Evolutionary conservation across 2,329 filamentous ascomycete genomes (phyloP).

Genomic region (Aspergillus ibericus): DNA sequence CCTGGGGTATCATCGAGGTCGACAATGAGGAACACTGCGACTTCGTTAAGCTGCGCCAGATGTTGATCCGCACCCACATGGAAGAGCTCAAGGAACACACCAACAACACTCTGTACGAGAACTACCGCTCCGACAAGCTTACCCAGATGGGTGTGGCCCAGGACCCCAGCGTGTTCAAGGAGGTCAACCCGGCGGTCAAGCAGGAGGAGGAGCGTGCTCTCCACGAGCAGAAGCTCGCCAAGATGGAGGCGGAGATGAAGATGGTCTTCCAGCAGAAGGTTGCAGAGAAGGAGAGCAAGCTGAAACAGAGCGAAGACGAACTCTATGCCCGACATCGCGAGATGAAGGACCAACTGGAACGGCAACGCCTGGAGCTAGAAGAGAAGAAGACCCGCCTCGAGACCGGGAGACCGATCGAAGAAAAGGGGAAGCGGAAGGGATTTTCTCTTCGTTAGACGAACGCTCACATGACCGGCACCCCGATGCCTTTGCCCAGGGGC

Average conservation of each 20-base stretch:
- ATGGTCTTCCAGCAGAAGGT: slow-evolving; percentile 99
- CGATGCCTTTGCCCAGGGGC: slow-evolving; percentile 14
- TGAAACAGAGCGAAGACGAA: slow-evolving; percentile 99
- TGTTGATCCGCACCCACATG: slow-evolving; percentile 99
- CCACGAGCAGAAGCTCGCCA: slow-evolving; percentile 99
- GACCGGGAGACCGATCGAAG: slow-evolving; percentile 91
- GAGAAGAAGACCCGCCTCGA: slow-evolving; percentile 98
- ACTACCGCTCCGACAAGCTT: slow-evolving; percentile 99
- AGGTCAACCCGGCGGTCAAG: slow-evolving; percentile 99
- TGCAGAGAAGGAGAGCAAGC: slow-evolving; percentile 97
- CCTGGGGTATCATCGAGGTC: slow-evolving; percentile 98
- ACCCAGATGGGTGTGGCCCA: slow-evolving; percentile 97
- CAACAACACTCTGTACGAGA: slow-evolving; percentile 98
- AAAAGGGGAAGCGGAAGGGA: slow-evolving; percentile 98
- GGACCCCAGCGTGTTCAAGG: slow-evolving; percentile 99
- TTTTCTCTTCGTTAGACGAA: slow-evolving; percentile 87
- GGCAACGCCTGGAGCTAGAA: slow-evolving; percentile 90
- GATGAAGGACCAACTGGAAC: slow-evolving; percentile 99
- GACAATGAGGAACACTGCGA: slow-evolving; percentile 99
- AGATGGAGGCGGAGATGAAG: slow-evolving; percentile 99
- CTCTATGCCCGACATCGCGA: slow-evolving; percentile 96
- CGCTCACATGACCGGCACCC: slow-evolving; percentile 10
- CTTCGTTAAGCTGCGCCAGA: slow-evolving; percentile 99
- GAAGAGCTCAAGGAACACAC: slow-evolving; percentile 99
- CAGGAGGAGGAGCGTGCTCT: slow-evolving; percentile 97